Evolutionary conservation across 2,329 filamentous ascomycete genomes (phyloP), one percentile per base, ranked within the genome.

Genomic region (Beauveria caledonica): DNA sequence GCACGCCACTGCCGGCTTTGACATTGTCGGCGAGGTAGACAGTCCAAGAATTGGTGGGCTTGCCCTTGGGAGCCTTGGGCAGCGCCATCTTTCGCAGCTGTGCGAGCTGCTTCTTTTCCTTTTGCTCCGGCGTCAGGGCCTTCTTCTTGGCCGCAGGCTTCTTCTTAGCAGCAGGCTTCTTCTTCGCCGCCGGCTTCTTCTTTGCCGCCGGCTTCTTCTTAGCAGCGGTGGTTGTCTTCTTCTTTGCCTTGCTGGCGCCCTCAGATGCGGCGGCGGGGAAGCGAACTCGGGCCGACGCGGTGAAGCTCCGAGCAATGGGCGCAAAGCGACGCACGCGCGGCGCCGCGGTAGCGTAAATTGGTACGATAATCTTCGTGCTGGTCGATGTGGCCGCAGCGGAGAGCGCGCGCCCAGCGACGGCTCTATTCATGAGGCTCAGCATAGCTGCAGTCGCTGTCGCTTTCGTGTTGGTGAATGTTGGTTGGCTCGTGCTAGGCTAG

Each of bases 1-100:
- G 55, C 6, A 27, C 42, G 3, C 59, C 56, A 21, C 13, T 59
- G 36, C 52, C 60, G 27, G 33, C 27, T 21, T 57, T 36, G 36
- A 70, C 64, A 55, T 73, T 72, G 60, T 77, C 68, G 3, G 60
- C 3, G 1, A 77, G 7, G 60, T 67, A 82, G n/a, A 79, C 50
- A 1, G 54, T 17, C 77, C 77, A 82, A 15, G 69, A 19, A 1
- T 52, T 65, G 2, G 62, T 48, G 9, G 76, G 69, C 57, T 73
- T 67, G 21, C 3, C 17, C 59, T 69, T 69, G 11, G 77, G 76
- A 56, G 77, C 74, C 21, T 70, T 66, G 49, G 77, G 68, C 58
- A 83, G 67, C 8, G 78, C 75, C 63, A 63, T 66, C 67, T 72
- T 69, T 71, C 72, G 78, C 63, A 79, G 67, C 62, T 72, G 66